phyloP scores from a whole-genome alignment of 805 yeast genomes.

The Wickerhamiella brachini region DNA sequence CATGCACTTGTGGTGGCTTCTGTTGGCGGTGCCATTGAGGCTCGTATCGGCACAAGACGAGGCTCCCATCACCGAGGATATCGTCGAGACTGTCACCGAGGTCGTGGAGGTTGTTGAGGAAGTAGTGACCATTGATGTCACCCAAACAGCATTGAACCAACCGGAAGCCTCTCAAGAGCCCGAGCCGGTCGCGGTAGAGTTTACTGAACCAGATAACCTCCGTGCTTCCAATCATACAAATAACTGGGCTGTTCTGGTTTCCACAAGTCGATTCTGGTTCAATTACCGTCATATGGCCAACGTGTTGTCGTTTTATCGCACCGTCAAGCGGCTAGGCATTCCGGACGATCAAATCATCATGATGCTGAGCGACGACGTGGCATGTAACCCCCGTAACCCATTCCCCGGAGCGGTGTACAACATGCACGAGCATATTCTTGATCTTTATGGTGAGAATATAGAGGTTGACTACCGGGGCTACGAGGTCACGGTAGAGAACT shows the following conservation, averaged over 20 bases:
- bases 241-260: slow-evolving; percentile 79
- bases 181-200: not conserved
- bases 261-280: slow-evolving; percentile 97
- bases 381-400: slow-evolving; percentile 91
- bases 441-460: slow-evolving; percentile 83
- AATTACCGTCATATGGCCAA: slow-evolving; percentile 97
- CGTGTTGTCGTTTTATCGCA: slow-evolving; percentile 83
- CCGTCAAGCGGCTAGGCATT: slow-evolving; percentile 89
- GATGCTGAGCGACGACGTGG: slow-evolving; percentile 93
- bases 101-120: not conserved
- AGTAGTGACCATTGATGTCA: not conserved
- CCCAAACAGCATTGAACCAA: not conserved
- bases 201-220: not conserved
- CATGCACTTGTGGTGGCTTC: not conserved
- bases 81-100: not conserved
- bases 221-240: slow-evolving; percentile 37
- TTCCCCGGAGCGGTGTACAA: slow-evolving; percentile 94
- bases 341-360: slow-evolving; percentile 95
- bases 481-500: slow-evolving; percentile 95
- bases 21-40: not conserved
- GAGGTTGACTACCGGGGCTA: slow-evolving; percentile 97
- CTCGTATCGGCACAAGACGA: not conserved
- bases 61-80: not conserved
- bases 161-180: not conserved
- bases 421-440: slow-evolving; percentile 82